These are phyloP conservation scores for Hypsizygus marmoreus DNA, from an alignment of 768 basidiomycete species.

Conservation along the genomic window DNA sequence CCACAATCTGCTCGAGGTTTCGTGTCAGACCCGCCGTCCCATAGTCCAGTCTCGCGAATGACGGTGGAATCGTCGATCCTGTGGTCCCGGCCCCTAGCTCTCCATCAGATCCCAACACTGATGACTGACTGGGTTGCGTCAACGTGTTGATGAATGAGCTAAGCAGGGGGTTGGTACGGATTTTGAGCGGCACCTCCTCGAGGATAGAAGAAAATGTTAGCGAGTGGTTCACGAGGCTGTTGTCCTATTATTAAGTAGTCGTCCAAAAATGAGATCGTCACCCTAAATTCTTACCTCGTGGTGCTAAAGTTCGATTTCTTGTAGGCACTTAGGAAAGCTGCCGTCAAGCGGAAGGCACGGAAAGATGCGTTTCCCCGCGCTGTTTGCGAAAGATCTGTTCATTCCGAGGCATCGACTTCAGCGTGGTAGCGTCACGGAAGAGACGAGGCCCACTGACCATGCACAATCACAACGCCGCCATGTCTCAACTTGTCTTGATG, in stretches of 20 bases:
- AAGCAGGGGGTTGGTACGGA: constrained; percentile 80
- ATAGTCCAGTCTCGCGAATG: constrained; percentile 71
- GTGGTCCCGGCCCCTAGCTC: constrained; percentile 39
- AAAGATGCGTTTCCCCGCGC: constrained; percentile 85
- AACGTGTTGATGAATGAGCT: constrained; percentile 76
- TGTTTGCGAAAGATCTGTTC: constrained; percentile 72
- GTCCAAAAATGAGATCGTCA: constrained; percentile 6
- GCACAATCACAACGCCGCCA: constrained; percentile 82
- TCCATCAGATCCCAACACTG: constrained; percentile 38
- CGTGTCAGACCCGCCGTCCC: constrained; percentile 68
- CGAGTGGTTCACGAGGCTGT: constrained; percentile 75
- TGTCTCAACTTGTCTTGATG: constrained; percentile 86
- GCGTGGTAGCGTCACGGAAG: not conserved
- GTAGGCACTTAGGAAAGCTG: constrained; percentile 78
- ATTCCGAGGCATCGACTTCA: not conserved
- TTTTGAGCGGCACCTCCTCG: constrained; percentile 81
- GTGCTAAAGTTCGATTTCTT: constrained; percentile 85
- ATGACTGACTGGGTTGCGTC: constrained; percentile 44
- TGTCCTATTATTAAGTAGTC: constrained; percentile 20
- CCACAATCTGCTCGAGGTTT: constrained; percentile 83
- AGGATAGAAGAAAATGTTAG: constrained; percentile 86
- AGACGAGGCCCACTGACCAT: constrained; percentile 52
- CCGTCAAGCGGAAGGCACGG: constrained; percentile 84
- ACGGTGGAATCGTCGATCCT: constrained; percentile 50
- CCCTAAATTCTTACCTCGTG: constrained; percentile 59